Evolutionary conservation across 495 filamentous ascomycete genomes (phyloP), one percentile per base, ranked within the genome.

Genomic region (Hypoxylon intermedium): DNA sequence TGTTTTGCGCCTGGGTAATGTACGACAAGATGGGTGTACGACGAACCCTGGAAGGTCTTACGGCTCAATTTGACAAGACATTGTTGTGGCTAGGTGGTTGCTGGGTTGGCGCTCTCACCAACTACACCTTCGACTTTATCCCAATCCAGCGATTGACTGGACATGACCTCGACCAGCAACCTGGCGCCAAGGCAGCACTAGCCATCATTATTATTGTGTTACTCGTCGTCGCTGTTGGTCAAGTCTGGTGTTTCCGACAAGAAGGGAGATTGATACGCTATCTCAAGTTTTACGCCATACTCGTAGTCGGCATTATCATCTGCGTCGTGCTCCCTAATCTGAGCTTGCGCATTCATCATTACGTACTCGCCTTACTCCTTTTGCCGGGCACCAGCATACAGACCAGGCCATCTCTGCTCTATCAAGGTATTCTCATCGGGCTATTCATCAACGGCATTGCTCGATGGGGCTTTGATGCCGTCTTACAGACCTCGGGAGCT

Each of bases 361-460:
- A 98, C 63, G 88, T 98, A 61, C 82, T 98, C 11, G 92, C 89
- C 9, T 77, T 97, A 1, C 71, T 85, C 1, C 82, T 98, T 0
- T 84, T 96, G 11, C 92, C 90, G 0, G 91, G 91, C 0, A 96
- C 93, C 0, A 84, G 85, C 36, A 82, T 96, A 44, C 91, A 93
- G 51, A 97, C 88, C 2, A 82, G 93, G 0, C 87, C 88, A 0
- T 86, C 85, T 0, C 72, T 97, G 11, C 71, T 94, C 6, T 96
- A 90, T 58, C 92, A 96, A 66, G 93, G 93, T 2, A 72, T 98
- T n/a, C 75, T 98, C 0, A 70, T 98, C 5, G 93, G 93, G 11
- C 78, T 98, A 0, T 96, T 96, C 73, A 84, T 95, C 74, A 97
- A 98, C 67, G 93, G 93, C 13, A 84, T 92, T 57, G 93, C 92